phyloP scores from a whole-genome alignment of 371 early-diverging fungal species.

The Syncephalastrum sp. region DNA sequence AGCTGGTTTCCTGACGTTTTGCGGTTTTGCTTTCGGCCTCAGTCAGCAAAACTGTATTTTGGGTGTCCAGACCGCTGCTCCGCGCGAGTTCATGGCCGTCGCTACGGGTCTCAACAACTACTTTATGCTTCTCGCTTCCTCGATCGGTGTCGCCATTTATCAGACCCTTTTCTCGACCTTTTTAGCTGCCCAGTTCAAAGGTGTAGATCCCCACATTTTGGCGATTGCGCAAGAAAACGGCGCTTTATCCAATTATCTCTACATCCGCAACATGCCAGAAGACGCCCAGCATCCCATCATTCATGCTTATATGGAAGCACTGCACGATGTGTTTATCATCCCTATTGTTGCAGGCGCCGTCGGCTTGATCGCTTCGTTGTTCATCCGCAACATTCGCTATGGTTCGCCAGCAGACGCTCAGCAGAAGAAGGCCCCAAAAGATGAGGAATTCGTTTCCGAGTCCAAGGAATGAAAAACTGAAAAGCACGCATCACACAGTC shows the following conservation, averaged over 20 bases:
- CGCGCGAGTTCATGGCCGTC: constrained; percentile 58
- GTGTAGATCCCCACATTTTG: constrained; percentile 20
- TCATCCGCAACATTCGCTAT: constrained; percentile 38
- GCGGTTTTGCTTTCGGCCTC: constrained; percentile 61
- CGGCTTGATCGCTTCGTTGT: constrained; percentile 49
- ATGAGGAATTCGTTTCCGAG: too few relatives aligned
- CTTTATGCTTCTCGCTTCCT: constrained; percentile 40
- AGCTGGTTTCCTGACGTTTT: constrained; percentile 40
- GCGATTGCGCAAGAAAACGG: constrained; percentile 24
- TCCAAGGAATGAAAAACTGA: too few relatives aligned
- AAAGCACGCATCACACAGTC: too few relatives aligned
- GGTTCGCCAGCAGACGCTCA: constrained; percentile 9
- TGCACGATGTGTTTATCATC: constrained; percentile 59
- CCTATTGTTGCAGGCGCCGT: constrained; percentile 56
- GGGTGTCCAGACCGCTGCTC: constrained; percentile 56
- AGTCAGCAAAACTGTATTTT: constrained; percentile 64
- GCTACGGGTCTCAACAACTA: constrained; percentile 53
- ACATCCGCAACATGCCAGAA: constrained; percentile 30
- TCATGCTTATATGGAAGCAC: constrained; percentile 55
- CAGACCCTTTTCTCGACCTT: constrained; percentile 29
- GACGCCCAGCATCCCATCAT: constrained; percentile 44
- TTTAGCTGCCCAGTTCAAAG: constrained; percentile 16
- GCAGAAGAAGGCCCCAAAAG: not conserved
- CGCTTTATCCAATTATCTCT: constrained; percentile 35
- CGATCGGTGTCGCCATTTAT: constrained; percentile 42